Evolutionary conservation across 257 asterid genomes (phyloP), one percentile per base, ranked within the genome.

Genomic region (Plantago ovata): DNA sequence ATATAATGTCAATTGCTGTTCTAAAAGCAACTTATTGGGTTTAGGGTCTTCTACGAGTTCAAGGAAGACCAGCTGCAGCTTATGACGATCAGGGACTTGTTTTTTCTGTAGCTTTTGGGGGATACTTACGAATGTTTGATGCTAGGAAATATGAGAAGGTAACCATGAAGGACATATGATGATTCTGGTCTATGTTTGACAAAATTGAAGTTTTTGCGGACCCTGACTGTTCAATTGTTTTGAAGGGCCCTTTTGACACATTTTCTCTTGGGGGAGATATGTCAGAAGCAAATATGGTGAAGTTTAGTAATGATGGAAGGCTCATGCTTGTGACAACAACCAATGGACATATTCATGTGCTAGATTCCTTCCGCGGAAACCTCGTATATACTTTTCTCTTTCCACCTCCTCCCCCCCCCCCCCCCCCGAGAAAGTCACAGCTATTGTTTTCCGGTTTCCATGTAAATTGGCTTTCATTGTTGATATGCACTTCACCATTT

Each of bases 1-100:
- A 63, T 47, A 28, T 62, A 49, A 58, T 39, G 53, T 53, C 58
- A 55, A 56, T 55, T 28, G 36, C 46, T 65, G 18, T 52, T 62
- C 66, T 61, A 55, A 65, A 56, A 40, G 24, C 53, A 23, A 32
- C 64, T 32, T 38, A 40, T 54, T 63, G 75, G 40, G 61, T 11
- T 44, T 69, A 87, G 97, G 99, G 99, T 57, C 96, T 93, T 71
- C 72, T 89, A 58, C 97, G 86, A 58, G 94, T 83, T 62, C 95
- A 89, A 82, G 96, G 96, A 68, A 89, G 99, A 69, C 97, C 99
- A 36, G 96, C 97, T 44, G 75, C 85, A 57, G 80, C 92, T 49
- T 89, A 86, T 69, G 97, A 93, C 69, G 99, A 89, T 62, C 95
- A 93, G 69, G 99, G 99, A 44, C 85, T 93, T 72, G 81, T 82